Evolutionary conservation across 2,329 filamentous ascomycete species (phyloP), one percentile per base, ranked within the genome.

Genomic region (Diaporthe caulivora): DNA sequence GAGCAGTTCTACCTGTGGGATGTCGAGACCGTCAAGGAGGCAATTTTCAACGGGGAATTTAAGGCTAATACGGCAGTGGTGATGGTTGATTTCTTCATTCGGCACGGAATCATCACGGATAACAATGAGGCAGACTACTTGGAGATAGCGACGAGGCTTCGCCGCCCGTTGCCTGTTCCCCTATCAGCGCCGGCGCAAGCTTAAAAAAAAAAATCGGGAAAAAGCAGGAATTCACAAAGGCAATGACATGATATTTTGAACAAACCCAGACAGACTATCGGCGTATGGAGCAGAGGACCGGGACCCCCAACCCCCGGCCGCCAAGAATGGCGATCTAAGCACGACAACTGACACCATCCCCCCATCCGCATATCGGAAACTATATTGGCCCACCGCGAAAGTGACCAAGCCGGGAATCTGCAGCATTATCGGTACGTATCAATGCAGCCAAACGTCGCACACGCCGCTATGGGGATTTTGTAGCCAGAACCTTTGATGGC

Each of bases 21-120:
- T 13, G 85, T 95, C 15, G 80, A 80, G 0, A 84, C 88, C 78
- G 90, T 95, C 6, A 87, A 90, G 44, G 80, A 84, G 70, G 90
- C 91, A 1, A 85, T 97, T 85, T 82, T 86, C 24, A 85, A 85
- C 21, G 91, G 91, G 3, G 90, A 94, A 80, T 97, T 97, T 84
- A 97, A 97, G 86, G 92, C 95, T 0, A 97, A 97, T 78, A 95
- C 94, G 77, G 92, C 93, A 34, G 80, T 93, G 40, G 92, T 96
- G 62, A 86, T 96, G 84, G 86, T 97, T 62, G 94, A 97, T 79
- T 97, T 97, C 81, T 90, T 97, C 77, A 84, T 97, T 58, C 84
- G 95, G 31, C 94, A 95, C 81, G 93, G 93, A 0, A 85, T 94
- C 65, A 79, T 97, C 74, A 95, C 91, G 1, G 83, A 88, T 0